These are phyloP conservation scores for Apiospora pterosperma DNA, from an alignment of 2,329 filamentous ascomycete genomes.

Conservation along the genomic window DNA sequence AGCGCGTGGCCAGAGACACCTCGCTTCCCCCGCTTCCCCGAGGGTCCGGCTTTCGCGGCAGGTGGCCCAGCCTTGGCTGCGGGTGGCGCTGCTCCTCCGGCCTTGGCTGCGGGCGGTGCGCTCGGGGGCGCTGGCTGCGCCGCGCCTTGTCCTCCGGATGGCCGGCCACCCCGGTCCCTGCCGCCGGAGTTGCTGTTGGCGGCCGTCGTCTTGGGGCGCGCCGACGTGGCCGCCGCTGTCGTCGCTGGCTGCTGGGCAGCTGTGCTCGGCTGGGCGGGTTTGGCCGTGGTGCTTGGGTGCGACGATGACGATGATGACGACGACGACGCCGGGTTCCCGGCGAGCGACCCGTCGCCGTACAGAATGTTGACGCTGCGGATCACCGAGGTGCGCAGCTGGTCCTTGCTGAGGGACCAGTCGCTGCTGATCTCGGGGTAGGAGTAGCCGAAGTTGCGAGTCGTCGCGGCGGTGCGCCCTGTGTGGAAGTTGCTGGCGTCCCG, in stretches of 20 bases:
- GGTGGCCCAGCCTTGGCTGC: neutral
- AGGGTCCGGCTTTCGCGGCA: neutral
- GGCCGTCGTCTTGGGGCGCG: neutral
- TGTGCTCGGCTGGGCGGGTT: neutral
- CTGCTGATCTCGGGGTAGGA: constrained; percentile 35
- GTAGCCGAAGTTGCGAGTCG: constrained; percentile 34
- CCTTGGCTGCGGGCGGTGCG: neutral
- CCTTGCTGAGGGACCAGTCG: constrained; percentile 50
- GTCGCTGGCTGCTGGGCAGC: neutral
- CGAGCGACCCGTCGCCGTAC: constrained; percentile 25
- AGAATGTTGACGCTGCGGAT: constrained; percentile 57
- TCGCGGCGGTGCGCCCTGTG: constrained; percentile 33
- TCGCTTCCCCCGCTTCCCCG: neutral
- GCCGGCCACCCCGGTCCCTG: neutral
- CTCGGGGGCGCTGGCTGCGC: neutral
- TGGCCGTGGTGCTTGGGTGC: neutral
- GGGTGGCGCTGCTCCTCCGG: neutral
- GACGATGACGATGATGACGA: neutral
- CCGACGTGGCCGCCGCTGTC: neutral
- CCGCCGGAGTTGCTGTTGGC: neutral
- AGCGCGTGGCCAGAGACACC: neutral
- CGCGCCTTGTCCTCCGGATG: neutral
- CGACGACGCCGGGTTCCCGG: constrained; percentile 5
- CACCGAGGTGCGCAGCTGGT: constrained; percentile 59
- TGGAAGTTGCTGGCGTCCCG: constrained; percentile 34